Percentiles rank a stretch among this genome's conserved stretches.
These are phyloP conservation scores for Epicoccum nigrum DNA, from an alignment of 2,329 filamentous ascomycete genomes.

Conservation along the genomic window DNA sequence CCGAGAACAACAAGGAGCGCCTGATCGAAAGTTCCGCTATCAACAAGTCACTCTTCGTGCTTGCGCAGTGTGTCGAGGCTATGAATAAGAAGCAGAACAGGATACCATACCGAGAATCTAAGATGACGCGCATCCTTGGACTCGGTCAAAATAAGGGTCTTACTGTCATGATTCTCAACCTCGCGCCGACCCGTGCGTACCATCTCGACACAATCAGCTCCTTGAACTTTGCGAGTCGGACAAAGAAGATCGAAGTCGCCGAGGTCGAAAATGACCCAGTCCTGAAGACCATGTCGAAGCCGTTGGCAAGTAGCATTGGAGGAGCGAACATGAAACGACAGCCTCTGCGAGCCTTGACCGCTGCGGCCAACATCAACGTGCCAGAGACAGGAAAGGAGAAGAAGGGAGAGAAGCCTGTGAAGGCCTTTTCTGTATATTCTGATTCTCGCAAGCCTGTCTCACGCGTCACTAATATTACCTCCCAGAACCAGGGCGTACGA, in stretches of 20 bases:
- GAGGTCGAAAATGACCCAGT: constrained; percentile 96
- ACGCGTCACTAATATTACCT: constrained; percentile 37
- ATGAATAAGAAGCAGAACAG: constrained; percentile 77
- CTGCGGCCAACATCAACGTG: constrained; percentile 75
- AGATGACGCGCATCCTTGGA: constrained; percentile 94
- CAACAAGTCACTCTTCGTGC: constrained; percentile 94
- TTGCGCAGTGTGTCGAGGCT: constrained; percentile 94
- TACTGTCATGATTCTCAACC: constrained; percentile 94
- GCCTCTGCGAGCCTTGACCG: constrained; percentile 77
- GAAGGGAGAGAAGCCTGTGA: constrained; percentile 71
- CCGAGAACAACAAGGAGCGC: constrained; percentile 90
- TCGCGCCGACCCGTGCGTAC: constrained; percentile 89
- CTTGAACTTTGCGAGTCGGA: constrained; percentile 91
- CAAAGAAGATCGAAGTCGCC: constrained; percentile 93
- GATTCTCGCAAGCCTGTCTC: constrained; percentile 57
- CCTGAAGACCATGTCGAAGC: constrained; percentile 58
- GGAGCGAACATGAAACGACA: constrained; percentile 64
- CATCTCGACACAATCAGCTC: constrained; percentile 93
- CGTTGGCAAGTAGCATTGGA: constrained; percentile 43
- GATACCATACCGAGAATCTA: constrained; percentile 92
- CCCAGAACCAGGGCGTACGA: constrained; percentile 43
- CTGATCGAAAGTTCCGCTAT: constrained; percentile 95
- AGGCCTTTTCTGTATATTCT: constrained; percentile 85
- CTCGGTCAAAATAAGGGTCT: constrained; percentile 94
- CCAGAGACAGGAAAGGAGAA: constrained; percentile 59